Base-by-base conservation (phyloP, 129 eudicot genomes). In the Ambrosia trifida region DNA sequence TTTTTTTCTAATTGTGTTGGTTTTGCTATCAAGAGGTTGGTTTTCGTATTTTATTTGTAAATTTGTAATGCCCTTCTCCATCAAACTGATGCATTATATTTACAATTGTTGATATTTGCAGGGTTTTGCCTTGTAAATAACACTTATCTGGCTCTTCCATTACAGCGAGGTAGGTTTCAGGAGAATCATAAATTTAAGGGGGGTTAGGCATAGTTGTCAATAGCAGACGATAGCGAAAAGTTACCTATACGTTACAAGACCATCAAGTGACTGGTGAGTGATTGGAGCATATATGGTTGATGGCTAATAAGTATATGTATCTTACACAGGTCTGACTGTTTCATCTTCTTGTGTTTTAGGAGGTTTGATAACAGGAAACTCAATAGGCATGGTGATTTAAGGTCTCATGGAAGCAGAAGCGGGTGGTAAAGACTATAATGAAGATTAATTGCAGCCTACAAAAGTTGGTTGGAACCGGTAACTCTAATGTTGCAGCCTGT, bases 401-500 rank as follows among this genome's bases (percentile, higher is more conserved):
- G n/a, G n/a, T n/a, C n/a, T n/a, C n/a, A n/a, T n/a, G n/a, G n/a
- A n/a, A n/a, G n/a, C n/a, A n/a, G n/a, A n/a, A n/a, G n/a, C n/a
- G n/a, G n/a, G n/a, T n/a, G n/a, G n/a, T n/a, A n/a, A n/a, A n/a
- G n/a, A n/a, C n/a, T n/a, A n/a, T n/a, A n/a, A n/a, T n/a, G n/a
- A n/a, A n/a, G n/a, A n/a, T n/a, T n/a, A n/a, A n/a, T n/a, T n/a
- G n/a, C n/a, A n/a, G n/a, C n/a, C n/a, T n/a, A n/a, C n/a, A 82
- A 69, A 95, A 81, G 84, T 83, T 95, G 76, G 96, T 90, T 66
- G 73, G 80, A 11, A 66, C 86, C 2, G 88, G 85, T 58, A 69
- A 71, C 79, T 72, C 83, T 49, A 89, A 82, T 64, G 73, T 82
- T 77, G 89, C 91, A 56, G 85, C 96, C 52, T 86, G 88, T 84